A percentile compares a stretch with the other conserved stretches of the same genome.
Evolutionary conservation across 2,329 filamentous ascomycete species (phyloP).

Genomic region (Aspergillus arachidicola): DNA sequence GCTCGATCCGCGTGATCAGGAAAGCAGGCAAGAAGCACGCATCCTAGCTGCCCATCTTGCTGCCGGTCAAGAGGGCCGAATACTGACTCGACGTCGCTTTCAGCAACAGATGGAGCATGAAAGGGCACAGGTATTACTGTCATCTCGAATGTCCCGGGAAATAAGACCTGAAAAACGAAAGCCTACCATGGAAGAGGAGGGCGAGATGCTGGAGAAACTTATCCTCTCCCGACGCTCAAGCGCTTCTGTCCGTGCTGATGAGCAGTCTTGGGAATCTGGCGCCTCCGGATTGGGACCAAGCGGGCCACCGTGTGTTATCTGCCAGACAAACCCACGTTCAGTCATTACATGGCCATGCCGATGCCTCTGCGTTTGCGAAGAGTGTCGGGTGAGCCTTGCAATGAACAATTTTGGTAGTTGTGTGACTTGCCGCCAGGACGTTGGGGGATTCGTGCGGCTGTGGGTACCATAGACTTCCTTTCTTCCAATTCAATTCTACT

Average conservation of each 20-base stretch:
- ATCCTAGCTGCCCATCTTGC: slow-evolving; percentile 78
- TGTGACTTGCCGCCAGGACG: slow-evolving; percentile 87
- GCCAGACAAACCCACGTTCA: slow-evolving; percentile 80
- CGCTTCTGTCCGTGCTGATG: slow-evolving; percentile 17
- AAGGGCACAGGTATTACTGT: slow-evolving; percentile 68
- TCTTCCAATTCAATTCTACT: neutral
- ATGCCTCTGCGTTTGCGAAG: slow-evolving; percentile 91
- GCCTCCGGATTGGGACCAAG: slow-evolving; percentile 72
- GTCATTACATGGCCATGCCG: slow-evolving; percentile 97
- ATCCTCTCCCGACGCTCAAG: slow-evolving; percentile 57
- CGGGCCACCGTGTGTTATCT: slow-evolving; percentile 89
- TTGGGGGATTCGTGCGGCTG: slow-evolving; percentile 85
- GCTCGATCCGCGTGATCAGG: slow-evolving; percentile 75
- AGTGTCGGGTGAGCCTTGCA: slow-evolving; percentile 87
- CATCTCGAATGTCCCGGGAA: slow-evolving; percentile 41
- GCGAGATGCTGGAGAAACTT: slow-evolving; percentile 60
- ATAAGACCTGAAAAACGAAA: slow-evolving; percentile 28
- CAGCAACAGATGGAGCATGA: slow-evolving; percentile 68
- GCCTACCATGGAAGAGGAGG: slow-evolving; percentile 56
- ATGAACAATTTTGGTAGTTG: slow-evolving; percentile 98
- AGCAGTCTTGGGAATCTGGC: slow-evolving; percentile 66
- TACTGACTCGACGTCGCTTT: slow-evolving; percentile 82
- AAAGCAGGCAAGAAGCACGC: slow-evolving; percentile 78
- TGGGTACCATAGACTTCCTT: slow-evolving; percentile 69
- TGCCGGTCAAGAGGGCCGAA: slow-evolving; percentile 56